phyloP scores from a whole-genome alignment of 1,284 basidiomycete species.

The Xerocomus amazonicus region DNA sequence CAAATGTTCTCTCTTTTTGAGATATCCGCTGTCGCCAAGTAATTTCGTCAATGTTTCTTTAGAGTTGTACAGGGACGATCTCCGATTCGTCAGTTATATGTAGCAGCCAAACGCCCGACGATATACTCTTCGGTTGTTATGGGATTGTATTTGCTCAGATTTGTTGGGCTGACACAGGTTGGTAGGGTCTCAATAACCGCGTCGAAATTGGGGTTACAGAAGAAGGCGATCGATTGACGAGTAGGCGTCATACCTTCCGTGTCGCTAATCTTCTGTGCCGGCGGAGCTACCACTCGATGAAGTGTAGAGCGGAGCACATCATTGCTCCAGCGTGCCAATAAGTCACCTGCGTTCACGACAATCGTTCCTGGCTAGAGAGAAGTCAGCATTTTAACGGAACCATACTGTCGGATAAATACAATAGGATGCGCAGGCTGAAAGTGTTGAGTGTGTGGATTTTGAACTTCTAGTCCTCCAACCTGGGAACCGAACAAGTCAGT shows the following conservation, averaged over 20 bases:
- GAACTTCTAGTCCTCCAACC: slow-evolving; percentile 82
- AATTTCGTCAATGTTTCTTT: no score
- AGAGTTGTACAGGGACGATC: no score
- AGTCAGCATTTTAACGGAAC: slow-evolving; percentile 7
- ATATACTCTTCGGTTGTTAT: slow-evolving; percentile 77
- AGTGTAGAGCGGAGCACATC: slow-evolving; percentile 75
- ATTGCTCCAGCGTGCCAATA: slow-evolving; percentile 71
- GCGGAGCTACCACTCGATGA: slow-evolving; percentile 78
- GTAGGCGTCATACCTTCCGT: slow-evolving; percentile 55
- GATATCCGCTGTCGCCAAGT: no score
- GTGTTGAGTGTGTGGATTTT: slow-evolving; percentile 68
- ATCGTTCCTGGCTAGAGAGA: slow-evolving; percentile 56
- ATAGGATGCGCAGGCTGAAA: slow-evolving; percentile 75
- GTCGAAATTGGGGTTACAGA: slow-evolving; percentile 79
- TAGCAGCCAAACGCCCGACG: slow-evolving; percentile 62
- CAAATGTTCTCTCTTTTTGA: no score
- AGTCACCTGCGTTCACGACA: slow-evolving; percentile 6
- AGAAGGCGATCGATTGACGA: slow-evolving; percentile 83
- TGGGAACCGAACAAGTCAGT: slow-evolving; percentile 24
- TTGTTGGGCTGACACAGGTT: slow-evolving; percentile 58
- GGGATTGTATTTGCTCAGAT: slow-evolving; percentile 50
- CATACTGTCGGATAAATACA: slow-evolving; percentile 39
- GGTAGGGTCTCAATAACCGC: slow-evolving; percentile 71
- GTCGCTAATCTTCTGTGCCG: slow-evolving; percentile 45
- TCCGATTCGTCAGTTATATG: slow-evolving; percentile 37